Conservation (phyloP, 306 rosid genomes). For the Echinosophora koreensis region DNA sequence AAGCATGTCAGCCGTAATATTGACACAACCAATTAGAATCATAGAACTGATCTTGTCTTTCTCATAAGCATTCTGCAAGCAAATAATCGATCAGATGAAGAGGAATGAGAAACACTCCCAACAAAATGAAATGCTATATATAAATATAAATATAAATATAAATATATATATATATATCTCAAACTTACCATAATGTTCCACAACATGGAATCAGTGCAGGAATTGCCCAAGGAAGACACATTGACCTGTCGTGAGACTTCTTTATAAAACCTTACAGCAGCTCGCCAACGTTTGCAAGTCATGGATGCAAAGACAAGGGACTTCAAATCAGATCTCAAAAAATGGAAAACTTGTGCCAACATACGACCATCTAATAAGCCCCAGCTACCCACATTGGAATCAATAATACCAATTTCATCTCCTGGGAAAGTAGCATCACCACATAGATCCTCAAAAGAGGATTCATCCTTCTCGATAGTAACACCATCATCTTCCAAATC, state of each 20-base stretch:
- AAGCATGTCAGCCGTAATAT: constrained; percentile 71
- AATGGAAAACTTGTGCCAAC: constrained; percentile 83
- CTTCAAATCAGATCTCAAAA: constrained; percentile 77
- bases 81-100: constrained; percentile 48
- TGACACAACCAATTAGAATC: constrained; percentile 79
- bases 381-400: constrained; percentile 70
- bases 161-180: constrained; percentile 41
- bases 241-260: constrained; percentile 78
- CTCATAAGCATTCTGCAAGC: constrained; percentile 75
- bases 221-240: constrained; percentile 78
- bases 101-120: constrained; percentile 37
- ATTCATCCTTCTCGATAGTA: constrained; percentile 60
- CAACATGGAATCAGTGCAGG: constrained; percentile 75
- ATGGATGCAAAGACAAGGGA: constrained; percentile 78
- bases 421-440: constrained; percentile 64
- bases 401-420: constrained; percentile 56
- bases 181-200: constrained; percentile 78
- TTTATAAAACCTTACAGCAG: constrained; percentile 76
- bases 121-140: constrained; percentile 41
- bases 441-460: constrained; percentile 78
- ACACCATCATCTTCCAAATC: constrained; percentile 64
- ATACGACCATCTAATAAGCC: constrained; percentile 77
- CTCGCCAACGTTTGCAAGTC: constrained; percentile 94
- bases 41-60: constrained; percentile 80
- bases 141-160: constrained; percentile 35